Evolutionary conservation across 2,329 filamentous ascomycete genomes (phyloP).

Genomic region (Cadophora sp.): DNA sequence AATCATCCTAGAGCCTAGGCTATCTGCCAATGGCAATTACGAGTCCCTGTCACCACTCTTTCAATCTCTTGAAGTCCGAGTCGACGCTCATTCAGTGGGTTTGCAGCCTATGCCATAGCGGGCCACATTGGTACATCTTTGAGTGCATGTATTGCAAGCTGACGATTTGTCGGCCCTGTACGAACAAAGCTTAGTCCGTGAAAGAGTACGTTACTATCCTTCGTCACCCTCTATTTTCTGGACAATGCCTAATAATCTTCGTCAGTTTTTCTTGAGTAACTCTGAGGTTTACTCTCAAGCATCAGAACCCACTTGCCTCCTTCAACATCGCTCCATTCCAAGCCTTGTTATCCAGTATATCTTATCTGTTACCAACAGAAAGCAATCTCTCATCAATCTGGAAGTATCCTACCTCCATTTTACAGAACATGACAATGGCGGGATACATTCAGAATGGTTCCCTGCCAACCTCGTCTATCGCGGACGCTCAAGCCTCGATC

Average conservation of each 20-base stretch:
- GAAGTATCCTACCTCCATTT: too few relatives aligned
- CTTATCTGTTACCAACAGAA: too few relatives aligned
- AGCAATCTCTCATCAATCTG: too few relatives aligned
- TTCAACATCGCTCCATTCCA: not conserved
- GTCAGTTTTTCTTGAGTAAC: not conserved
- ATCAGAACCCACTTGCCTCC: conserved; percentile 15
- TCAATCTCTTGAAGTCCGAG: conserved; percentile 71
- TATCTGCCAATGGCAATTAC: conserved; percentile 56
- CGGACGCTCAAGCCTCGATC: conserved; percentile 14
- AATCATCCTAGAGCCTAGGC: conserved; percentile 11
- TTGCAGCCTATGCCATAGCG: conserved; percentile 68
- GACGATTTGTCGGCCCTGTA: conserved; percentile 66
- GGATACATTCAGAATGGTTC: conserved; percentile 41
- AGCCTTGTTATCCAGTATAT: too few relatives aligned
- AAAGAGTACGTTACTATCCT: conserved; percentile 17
- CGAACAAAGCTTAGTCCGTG: conserved; percentile 38
- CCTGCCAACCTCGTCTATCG: not conserved
- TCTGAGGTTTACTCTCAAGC: conserved; percentile 11
- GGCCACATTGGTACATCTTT: conserved; percentile 72
- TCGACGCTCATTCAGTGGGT: conserved; percentile 69
- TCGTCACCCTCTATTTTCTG: conserved; percentile 4
- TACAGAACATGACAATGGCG: conserved; percentile 12
- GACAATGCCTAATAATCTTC: conserved; percentile 16
- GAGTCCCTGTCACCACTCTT: conserved; percentile 64
- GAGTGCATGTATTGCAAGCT: conserved; percentile 73